Percentiles rank a stretch among this genome's conserved stretches.
Evolutionary conservation across 208 protist species (phyloP).

Genomic region (Trypanosoma brucei): DNA sequence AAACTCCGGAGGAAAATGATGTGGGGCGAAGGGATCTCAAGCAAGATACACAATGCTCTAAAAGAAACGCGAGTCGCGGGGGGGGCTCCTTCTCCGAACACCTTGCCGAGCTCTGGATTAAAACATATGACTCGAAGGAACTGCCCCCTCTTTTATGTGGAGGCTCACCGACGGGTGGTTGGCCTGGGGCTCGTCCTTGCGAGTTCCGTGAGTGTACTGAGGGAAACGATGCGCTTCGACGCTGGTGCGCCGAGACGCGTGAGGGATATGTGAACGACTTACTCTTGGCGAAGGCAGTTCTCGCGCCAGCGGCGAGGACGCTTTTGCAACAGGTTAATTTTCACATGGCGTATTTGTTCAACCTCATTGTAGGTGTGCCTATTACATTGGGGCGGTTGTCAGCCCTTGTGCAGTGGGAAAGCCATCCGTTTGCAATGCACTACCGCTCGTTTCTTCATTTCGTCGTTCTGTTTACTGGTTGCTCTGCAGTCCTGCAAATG

Average conservation of each 20-base stretch:
- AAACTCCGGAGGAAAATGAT: background rate
- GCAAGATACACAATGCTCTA: background rate
- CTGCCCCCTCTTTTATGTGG: constrained; percentile 10
- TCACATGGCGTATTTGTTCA: constrained; percentile 22
- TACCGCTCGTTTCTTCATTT: constrained; percentile 55
- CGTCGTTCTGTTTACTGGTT: constrained; percentile 29
- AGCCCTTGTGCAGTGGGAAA: constrained; percentile 41
- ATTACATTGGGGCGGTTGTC: constrained; percentile 45
- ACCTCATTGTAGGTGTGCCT: constrained; percentile 25
- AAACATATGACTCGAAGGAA: constrained; percentile 5
- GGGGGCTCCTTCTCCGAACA: background rate
- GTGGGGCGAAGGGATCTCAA: background rate
- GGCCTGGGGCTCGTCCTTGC: background rate
- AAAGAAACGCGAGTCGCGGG: background rate
- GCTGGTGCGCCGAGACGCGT: constrained; percentile 17
- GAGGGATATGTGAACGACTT: constrained; percentile 9
- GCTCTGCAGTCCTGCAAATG: constrained; percentile 33
- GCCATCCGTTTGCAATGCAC: constrained; percentile 26
- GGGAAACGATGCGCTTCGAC: constrained; percentile 19
- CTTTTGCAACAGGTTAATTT: constrained; percentile 19
- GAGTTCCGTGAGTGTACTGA: constrained; percentile 19
- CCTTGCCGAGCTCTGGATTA: constrained; percentile 15
- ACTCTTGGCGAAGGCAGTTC: background rate
- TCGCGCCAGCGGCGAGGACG: background rate
- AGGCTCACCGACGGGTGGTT: background rate